Evolutionary conservation across 2,329 filamentous ascomycete species (phyloP), one percentile per base, ranked within the genome.

Genomic region (Paracorniculantispora psalliotae): DNA sequence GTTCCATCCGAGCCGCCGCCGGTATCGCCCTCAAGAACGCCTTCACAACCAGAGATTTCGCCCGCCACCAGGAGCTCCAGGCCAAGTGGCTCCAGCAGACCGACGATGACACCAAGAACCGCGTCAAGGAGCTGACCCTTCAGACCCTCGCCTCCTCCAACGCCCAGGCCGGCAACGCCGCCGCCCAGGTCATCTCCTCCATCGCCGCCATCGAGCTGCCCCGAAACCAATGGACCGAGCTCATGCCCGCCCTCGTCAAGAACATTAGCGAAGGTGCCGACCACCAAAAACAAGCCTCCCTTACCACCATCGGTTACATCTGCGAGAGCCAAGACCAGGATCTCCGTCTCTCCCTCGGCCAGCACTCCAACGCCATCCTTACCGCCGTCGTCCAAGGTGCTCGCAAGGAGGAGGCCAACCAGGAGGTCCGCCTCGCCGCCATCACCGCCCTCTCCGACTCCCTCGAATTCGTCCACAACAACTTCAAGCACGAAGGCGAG

Each of bases 401-500:
- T 62, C 88, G 94, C 68, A 97, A 97, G 77, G 94, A 99, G 77
- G 94, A 99, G 81, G 77, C 89, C 58, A 97, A 96, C 79, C 75
- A 79, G 66, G 93, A 99, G 71, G 92, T 99, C 61, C 91, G 94
- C 65, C 84, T 92, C 66, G 91, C 94, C 55, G 94, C 94, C 70
- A 94, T 99, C 71, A 90, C 90, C 52, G 94, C 94, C 48, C 87
- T 99, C 47, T 91, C 92, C 68, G 94, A 99, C 76, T 97, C 93
- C 41, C 87, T 97, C 61, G 94, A 99, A 75, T 99, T 99, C 70
- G 93, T 99, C 60, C 86, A 92, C 65, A 96, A 91, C 77, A 99
- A 99, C 79, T 99, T 99, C 76, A 96, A 97, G 77, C 94, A 97
- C 69, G 94, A 99, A 77, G 94, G 93, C 69, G 94, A 99, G 82